A percentile compares a stretch with the other conserved stretches of the same genome.
phyloP scores from a whole-genome alignment of 2,329 filamentous ascomycete genomes.

The Talaromyces marneffei region DNA sequence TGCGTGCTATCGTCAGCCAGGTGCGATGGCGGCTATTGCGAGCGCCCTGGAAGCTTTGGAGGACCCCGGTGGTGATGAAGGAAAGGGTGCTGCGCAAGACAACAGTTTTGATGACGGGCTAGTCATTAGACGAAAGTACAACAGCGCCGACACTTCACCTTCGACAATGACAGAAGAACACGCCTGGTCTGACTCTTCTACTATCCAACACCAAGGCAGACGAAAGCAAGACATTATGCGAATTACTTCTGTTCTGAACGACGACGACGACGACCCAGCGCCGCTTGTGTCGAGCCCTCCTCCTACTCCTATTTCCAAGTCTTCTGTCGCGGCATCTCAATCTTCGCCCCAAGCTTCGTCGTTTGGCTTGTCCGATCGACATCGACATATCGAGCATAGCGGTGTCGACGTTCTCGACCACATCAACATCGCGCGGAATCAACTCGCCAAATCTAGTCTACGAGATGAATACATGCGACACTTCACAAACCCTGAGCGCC shows the following conservation, averaged over 20 bases:
- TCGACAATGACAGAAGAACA: not conserved
- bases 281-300: not conserved
- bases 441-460: not conserved
- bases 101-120: not conserved
- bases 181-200: not conserved
- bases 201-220: not conserved
- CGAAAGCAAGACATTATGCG: not conserved
- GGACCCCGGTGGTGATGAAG: not conserved
- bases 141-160: not conserved
- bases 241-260: constrained; percentile 1
- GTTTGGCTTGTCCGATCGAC: not conserved
- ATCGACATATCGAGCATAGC: not conserved
- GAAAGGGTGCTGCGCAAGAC: too few relatives aligned
- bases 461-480: not conserved
- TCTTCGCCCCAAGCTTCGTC: not conserved
- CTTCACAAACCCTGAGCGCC: not conserved
- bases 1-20: not conserved
- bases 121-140: not conserved
- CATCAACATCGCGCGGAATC: not conserved
- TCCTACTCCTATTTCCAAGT: not conserved
- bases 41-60: not conserved
- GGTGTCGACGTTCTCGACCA: not conserved
- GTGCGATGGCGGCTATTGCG: not conserved
- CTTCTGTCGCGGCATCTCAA: not conserved
- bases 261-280: not conserved